Evolutionary conservation across 345 rosid genomes (phyloP).

Genomic region (Draba incana): DNA sequence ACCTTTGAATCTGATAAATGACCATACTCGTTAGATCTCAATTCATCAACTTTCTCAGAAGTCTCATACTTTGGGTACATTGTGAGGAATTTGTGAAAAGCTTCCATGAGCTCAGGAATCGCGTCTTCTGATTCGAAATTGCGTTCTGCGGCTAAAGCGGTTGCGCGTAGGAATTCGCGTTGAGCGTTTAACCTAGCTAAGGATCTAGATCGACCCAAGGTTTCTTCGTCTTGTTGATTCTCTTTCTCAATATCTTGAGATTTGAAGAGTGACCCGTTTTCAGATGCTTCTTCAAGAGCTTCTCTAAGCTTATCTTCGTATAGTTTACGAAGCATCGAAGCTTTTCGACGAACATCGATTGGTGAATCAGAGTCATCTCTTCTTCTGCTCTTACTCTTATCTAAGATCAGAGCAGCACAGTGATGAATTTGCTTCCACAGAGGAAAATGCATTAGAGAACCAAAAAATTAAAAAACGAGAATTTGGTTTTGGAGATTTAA

Average conservation of each 20-base stretch:
- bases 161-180: too few relatives aligned
- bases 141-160: too few relatives aligned
- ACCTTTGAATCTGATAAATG: slow-evolving; percentile 66
- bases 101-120: too few relatives aligned
- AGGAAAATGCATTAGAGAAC: slow-evolving; percentile 71
- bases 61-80: too few relatives aligned
- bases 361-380: slow-evolving; percentile 58
- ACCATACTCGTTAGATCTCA: slow-evolving; percentile 41
- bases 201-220: too few relatives aligned
- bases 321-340: slow-evolving; percentile 60
- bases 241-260: slow-evolving; percentile 59
- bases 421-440: slow-evolving; percentile 83
- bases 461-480: background rate
- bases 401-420: slow-evolving; percentile 75
- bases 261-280: slow-evolving; percentile 67
- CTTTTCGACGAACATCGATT: slow-evolving; percentile 47
- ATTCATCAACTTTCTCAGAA: too few relatives aligned
- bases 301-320: slow-evolving; percentile 70
- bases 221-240: slow-evolving; percentile 13
- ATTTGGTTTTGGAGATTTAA: slow-evolving; percentile 4
- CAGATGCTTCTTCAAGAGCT: slow-evolving; percentile 81
- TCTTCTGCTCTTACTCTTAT: slow-evolving; percentile 62
- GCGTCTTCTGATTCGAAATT: too few relatives aligned
- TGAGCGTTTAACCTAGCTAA: too few relatives aligned
- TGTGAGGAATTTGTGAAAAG: too few relatives aligned